phyloP scores from a whole-genome alignment of 352 stramenopile genomes.

The Stramenopiles sp. region DNA sequence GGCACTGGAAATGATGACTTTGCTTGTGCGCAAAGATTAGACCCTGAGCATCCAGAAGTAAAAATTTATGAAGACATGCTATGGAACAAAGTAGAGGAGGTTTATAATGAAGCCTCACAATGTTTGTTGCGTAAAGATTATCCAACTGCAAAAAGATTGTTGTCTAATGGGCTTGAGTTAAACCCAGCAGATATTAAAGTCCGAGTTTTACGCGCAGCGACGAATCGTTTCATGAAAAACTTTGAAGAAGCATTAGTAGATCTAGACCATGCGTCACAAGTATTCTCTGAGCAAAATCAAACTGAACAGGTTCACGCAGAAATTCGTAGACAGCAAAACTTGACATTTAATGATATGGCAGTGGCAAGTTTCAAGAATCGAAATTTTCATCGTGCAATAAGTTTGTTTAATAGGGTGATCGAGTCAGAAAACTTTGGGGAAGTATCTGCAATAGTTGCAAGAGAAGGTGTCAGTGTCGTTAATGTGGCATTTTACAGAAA shows the following conservation, averaged over 20 bases:
- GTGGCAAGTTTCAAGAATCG: slow-evolving; percentile 9
- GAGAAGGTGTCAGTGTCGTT: neutral
- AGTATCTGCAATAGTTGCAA: slow-evolving; percentile 14
- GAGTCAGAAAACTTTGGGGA: slow-evolving; percentile 17
- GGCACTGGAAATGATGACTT: neutral
- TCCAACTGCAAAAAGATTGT: slow-evolving; percentile 11
- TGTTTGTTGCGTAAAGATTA: slow-evolving; percentile 13
- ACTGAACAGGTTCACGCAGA: slow-evolving; percentile 14
- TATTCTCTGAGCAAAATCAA: slow-evolving; percentile 13
- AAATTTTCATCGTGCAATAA: slow-evolving; percentile 14
- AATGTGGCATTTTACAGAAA: slow-evolving; percentile 17
- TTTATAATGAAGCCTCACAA: slow-evolving; percentile 17
- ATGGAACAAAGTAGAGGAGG: slow-evolving; percentile 13
- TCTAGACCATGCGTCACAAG: slow-evolving; percentile 14
- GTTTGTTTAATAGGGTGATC: slow-evolving; percentile 20
- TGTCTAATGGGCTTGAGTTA: slow-evolving; percentile 17
- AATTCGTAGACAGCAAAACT: slow-evolving; percentile 15
- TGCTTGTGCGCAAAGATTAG: neutral
- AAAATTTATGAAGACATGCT: slow-evolving; percentile 13
- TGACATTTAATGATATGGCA: slow-evolving; percentile 21
- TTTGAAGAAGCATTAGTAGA: slow-evolving; percentile 15
- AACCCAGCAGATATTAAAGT: slow-evolving; percentile 19
- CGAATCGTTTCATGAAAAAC: slow-evolving; percentile 11
- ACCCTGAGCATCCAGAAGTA: slow-evolving; percentile 19
- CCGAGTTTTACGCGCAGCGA: slow-evolving; percentile 13